A percentile compares a stretch with the other conserved stretches of the same genome.
Conservation (phyloP, 2,329 filamentous ascomycete genomes). For the Colletotrichum lentis region DNA sequence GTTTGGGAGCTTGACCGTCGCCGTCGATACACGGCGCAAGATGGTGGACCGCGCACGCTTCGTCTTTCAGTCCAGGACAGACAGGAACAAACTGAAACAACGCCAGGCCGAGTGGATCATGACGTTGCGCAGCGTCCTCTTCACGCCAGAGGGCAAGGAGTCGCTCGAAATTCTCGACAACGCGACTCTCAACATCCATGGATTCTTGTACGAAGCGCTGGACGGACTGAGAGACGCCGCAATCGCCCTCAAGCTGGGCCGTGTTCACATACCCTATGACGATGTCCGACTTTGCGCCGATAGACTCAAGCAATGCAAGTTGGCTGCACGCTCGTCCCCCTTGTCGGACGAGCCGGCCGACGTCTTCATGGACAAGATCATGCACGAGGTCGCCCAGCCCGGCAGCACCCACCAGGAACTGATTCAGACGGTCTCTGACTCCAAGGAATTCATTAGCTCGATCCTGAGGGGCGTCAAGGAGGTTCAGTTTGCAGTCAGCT, state of each 20-base stretch:
- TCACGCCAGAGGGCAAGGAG: conserved; percentile 84
- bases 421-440: conserved; percentile 86
- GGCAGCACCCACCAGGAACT: conserved; percentile 73
- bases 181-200: conserved; percentile 88
- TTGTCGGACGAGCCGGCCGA: conserved; percentile 59
- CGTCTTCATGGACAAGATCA: conserved; percentile 74
- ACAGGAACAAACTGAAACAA: conserved; percentile 62
- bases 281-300: conserved; percentile 74
- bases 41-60: conserved; percentile 90
- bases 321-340: conserved; percentile 43
- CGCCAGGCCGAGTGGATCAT: conserved; percentile 94
- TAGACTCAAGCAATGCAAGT: conserved; percentile 60
- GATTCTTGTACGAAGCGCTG: conserved; percentile 82
- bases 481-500: conserved; percentile 93
- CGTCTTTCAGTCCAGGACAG: conserved; percentile 79
- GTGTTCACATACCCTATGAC: conserved; percentile 89
- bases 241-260: conserved; percentile 87
- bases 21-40: conserved; percentile 89
- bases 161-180: conserved; percentile 89
- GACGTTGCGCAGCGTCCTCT: conserved; percentile 83
- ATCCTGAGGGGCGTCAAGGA: conserved; percentile 93
- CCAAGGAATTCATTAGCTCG: conserved; percentile 89
- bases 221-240: conserved; percentile 91
- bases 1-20: conserved; percentile 82
- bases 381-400: conserved; percentile 75